Evolutionary conservation across 257 asterid species (phyloP), one percentile per base, ranked within the genome.

Genomic region (Penstemon barbatus): DNA sequence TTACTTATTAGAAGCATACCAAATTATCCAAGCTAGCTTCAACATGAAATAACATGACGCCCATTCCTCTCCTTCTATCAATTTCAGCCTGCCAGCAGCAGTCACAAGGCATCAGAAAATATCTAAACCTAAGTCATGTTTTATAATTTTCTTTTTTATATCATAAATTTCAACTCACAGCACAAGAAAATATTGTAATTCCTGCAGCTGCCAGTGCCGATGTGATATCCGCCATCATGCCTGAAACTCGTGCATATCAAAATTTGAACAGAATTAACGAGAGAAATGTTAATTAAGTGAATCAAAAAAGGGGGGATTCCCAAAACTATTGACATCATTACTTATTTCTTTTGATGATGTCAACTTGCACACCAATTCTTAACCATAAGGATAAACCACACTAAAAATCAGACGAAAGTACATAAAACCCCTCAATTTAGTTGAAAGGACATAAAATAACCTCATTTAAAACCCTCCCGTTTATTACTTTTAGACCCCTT

Each of bases 181-280:
- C 88, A 78, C 98, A 92, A 75, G 98, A 90, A 73, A 87, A 87
- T 68, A 92, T 89, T 7, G 80, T 71, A 65, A 92, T 63, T 64
- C 96, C 92, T 65, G 52, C 87, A 56, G 96, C 90, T 71, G 96
- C 87, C 71, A 92, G 78, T 63, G 90, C 86, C 70, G 95, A 70
- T 54, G 97, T 86, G 74, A 89, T 65, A 67, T 92, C 98, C 1
- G 90, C 98, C 95, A 92, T 84, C 91, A 92, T 89, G 61, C 97
- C 98, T 92, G 79, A 64, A 36, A 59, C 39, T 9, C 7, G 57
- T 74, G 66, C 65, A 50, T 38, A 65, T 61, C 43, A 68, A 46
- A 60, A 9, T 66, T 44, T 15, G 19, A 61, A 25, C 43, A 8
- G 57, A 46, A 57, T 19, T 7, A 18, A 39, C 46, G 18, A 48